Percentiles rank a stretch among this genome's conserved stretches.
Evolutionary conservation across 768 basidiomycete species (phyloP).

Genomic region (Chiua virens): DNA sequence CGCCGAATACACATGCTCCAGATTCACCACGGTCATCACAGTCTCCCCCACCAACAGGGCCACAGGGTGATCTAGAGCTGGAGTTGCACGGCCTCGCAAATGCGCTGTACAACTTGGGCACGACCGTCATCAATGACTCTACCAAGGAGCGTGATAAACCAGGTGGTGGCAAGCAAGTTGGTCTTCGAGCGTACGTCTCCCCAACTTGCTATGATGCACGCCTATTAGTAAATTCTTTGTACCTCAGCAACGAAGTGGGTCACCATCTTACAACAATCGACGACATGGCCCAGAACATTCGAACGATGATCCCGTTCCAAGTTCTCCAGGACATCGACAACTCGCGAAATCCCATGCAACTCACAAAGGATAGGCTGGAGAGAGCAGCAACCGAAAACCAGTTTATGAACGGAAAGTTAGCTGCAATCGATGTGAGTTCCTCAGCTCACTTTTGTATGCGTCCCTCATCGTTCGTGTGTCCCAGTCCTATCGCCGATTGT

Average conservation of each 20-base stretch:
- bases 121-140: conserved; percentile 80
- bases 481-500: conserved; percentile 66
- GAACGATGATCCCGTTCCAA: conserved; percentile 72
- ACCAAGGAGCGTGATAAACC: conserved; percentile 77
- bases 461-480: conserved; percentile 2
- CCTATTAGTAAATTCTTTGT: not conserved
- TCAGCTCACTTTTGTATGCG: not conserved
- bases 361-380: conserved; percentile 79
- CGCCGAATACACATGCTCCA: conserved; percentile 20
- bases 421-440: conserved; percentile 63
- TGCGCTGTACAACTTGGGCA: conserved; percentile 77
- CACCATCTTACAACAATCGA: conserved; percentile 65
- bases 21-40: conserved; percentile 70
- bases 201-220: too few species aligned
- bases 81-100: conserved; percentile 77
- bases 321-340: conserved; percentile 79
- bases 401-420: conserved; percentile 88
- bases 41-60: conserved; percentile 66
- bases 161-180: conserved; percentile 72
- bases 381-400: conserved; percentile 87
- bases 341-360: conserved; percentile 75
- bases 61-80: conserved; percentile 73
- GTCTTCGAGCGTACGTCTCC: conserved; percentile 62
- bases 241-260: conserved; percentile 72
- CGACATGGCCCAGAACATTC: conserved; percentile 59